Percentiles rank a stretch among this genome's conserved stretches.
phyloP scores from a whole-genome alignment of 495 filamentous ascomycete genomes.

The Aspergillus egyptiacus region DNA sequence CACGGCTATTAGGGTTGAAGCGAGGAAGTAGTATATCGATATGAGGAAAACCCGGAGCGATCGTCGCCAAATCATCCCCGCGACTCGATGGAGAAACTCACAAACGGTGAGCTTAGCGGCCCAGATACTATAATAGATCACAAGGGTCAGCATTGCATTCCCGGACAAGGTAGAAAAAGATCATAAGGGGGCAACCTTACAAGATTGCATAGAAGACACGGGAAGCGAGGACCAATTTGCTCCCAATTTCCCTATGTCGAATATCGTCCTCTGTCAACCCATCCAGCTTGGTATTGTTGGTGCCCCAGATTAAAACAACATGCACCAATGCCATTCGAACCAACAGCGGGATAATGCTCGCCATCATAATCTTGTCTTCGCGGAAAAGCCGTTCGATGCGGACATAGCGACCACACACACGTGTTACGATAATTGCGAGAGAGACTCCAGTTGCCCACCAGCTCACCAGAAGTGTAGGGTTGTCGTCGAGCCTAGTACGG shows the following conservation, averaged over 20 bases:
- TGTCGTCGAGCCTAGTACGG: conserved; percentile 49
- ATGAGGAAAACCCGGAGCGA: conserved; percentile 62
- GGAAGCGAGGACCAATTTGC: conserved; percentile 46
- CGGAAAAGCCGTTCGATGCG: conserved; percentile 74
- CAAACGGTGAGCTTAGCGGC: conserved; percentile 83
- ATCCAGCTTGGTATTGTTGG: conserved; percentile 63
- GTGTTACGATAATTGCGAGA: conserved; percentile 69
- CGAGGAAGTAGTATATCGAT: conserved; percentile 67
- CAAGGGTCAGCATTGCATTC: conserved; percentile 1
- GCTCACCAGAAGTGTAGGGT: conserved; percentile 78
- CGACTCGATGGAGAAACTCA: conserved; percentile 81
- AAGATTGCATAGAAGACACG: conserved; percentile 54
- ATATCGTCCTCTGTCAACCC: conserved; percentile 39
- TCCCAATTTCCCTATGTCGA: conserved; percentile 41
- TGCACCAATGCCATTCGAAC: conserved; percentile 82
- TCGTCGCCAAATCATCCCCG: conserved; percentile 59
- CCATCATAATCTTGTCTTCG: conserved; percentile 82
- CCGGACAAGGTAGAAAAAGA: background rate
- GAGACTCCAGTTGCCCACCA: conserved; percentile 92
- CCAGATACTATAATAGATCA: conserved; percentile 64
- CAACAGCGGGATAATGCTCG: conserved; percentile 72
- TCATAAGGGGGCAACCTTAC: conserved; percentile 32
- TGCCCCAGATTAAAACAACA: conserved; percentile 75
- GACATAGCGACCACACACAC: conserved; percentile 71
- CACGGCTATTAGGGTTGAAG: conserved; percentile 69